These are phyloP conservation scores for Monosporozyma solicola DNA, from an alignment of 805 yeast genomes.

Conservation along the genomic window DNA sequence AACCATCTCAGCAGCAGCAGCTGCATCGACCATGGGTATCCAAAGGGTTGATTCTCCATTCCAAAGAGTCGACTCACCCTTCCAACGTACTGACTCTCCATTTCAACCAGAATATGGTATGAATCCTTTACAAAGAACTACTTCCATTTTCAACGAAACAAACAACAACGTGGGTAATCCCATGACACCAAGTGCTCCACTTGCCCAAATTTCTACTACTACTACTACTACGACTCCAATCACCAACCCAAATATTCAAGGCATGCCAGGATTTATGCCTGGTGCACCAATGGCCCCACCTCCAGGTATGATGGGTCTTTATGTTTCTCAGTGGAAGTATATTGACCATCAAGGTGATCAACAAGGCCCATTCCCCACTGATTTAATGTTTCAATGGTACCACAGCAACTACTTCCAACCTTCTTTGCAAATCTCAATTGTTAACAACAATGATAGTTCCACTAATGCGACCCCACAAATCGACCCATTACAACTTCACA, in stretches of 20 bases:
- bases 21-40: neutral
- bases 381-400: conserved; percentile 74
- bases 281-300: conserved; percentile 12
- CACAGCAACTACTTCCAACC: conserved; percentile 50
- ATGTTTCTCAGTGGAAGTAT: conserved; percentile 56
- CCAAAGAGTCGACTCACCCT: neutral
- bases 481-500: conserved; percentile 13
- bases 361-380: conserved; percentile 82
- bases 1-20: neutral
- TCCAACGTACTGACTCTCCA: neutral
- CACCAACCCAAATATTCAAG: neutral
- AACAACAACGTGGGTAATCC: neutral
- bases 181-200: neutral
- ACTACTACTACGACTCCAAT: neutral
- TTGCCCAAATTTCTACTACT: neutral
- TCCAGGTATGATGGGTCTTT: neutral
- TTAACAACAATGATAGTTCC: neutral
- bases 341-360: conserved; percentile 58
- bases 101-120: neutral
- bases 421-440: conserved; percentile 49
- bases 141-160: conserved; percentile 1
- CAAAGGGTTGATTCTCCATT: neutral
- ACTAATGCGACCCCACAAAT: neutral
- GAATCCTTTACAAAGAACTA: neutral
- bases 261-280: neutral